phyloP scores from a whole-genome alignment of 2,329 filamentous ascomycete genomes.

The Calonectria henricotiae region DNA sequence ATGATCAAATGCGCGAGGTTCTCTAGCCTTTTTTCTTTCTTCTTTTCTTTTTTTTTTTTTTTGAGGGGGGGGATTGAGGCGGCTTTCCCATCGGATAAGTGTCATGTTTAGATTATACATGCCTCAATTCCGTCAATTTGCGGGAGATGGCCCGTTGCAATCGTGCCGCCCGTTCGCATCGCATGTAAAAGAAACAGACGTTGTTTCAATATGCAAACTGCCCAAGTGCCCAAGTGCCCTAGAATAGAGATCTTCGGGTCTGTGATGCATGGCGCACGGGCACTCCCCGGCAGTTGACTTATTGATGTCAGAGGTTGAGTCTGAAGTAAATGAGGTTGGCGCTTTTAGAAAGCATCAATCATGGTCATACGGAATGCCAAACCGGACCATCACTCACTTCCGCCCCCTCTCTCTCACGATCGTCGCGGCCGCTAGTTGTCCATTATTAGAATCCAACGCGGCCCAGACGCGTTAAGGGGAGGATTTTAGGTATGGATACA shows the following conservation, averaged over 20 bases:
- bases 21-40: slow-evolving; percentile 49
- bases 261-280: background rate
- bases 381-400: background rate
- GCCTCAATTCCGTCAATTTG: slow-evolving; percentile 2
- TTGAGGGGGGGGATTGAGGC: background rate
- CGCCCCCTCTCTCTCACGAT: background rate
- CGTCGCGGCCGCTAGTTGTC: background rate
- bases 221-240: slow-evolving; percentile 8
- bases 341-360: background rate
- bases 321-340: background rate
- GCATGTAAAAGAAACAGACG: slow-evolving; percentile 16
- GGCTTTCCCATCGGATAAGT: background rate
- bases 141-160: background rate
- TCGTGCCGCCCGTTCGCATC: slow-evolving; percentile 2
- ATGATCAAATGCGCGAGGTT: slow-evolving; percentile 71
- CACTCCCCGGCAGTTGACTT: background rate
- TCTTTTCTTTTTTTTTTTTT: background rate
- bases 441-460: slow-evolving; percentile 14
- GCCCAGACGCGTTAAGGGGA: background rate
- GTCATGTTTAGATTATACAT: slow-evolving; percentile 8
- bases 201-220: background rate
- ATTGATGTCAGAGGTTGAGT: background rate
- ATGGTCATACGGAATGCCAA: background rate
- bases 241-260: slow-evolving; percentile 20
- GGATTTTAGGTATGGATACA: background rate